Evolutionary conservation across 345 rosid genomes (phyloP).

Genomic region (Populus davidiana): DNA sequence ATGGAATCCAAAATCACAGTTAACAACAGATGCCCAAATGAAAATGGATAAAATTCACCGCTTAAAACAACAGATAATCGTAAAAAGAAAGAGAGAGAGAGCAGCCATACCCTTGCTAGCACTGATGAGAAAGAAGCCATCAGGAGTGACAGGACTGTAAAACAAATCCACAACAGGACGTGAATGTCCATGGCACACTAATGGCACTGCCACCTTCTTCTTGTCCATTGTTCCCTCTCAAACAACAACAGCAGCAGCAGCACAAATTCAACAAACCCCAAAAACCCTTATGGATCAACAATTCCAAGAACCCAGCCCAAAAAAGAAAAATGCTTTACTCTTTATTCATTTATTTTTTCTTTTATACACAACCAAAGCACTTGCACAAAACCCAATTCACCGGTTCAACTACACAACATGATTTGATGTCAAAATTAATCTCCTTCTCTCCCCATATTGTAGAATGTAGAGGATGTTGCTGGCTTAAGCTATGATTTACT

Average conservation of each 20-base stretch:
- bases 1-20: slow-evolving; percentile 7
- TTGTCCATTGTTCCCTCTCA: slow-evolving; percentile 36
- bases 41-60: neutral
- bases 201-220: slow-evolving; percentile 54
- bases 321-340: neutral
- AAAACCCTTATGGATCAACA: slow-evolving; percentile 20
- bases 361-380: neutral
- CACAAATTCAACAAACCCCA: slow-evolving; percentile 1
- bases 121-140: slow-evolving; percentile 80
- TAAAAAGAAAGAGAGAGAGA: neutral
- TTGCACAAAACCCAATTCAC: slow-evolving; percentile 3
- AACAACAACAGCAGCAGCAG: neutral
- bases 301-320: neutral
- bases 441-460: neutral
- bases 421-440: neutral
- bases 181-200: slow-evolving; percentile 86
- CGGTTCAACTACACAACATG: neutral
- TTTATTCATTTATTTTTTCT: neutral
- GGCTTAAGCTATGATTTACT: neutral
- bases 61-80: neutral
- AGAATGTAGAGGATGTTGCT: neutral
- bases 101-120: slow-evolving; percentile 67
- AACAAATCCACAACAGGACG: slow-evolving; percentile 77
- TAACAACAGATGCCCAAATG: neutral
- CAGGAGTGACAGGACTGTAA: slow-evolving; percentile 75